Evolutionary conservation across 352 stramenopile genomes (phyloP).

Genomic region (Globisporangium okanoganense): DNA sequence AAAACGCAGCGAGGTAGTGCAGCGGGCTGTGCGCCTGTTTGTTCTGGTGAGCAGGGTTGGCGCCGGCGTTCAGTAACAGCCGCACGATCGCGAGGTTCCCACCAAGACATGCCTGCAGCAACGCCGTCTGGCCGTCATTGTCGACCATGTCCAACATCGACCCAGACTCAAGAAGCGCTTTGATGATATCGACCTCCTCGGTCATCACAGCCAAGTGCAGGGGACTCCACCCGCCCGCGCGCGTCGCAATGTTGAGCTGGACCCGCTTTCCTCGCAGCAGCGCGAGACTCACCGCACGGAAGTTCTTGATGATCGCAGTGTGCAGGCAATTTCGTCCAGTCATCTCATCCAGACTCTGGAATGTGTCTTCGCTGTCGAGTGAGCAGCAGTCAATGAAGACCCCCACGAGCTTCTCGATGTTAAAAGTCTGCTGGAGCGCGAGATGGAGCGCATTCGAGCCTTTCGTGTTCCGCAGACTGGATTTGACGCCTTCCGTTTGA

Average conservation of each 20-base stretch:
- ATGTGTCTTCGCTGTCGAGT: conserved; percentile 19
- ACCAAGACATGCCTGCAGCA: conserved; percentile 56
- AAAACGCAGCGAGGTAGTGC: conserved; percentile 68
- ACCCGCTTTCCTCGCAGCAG: conserved; percentile 39
- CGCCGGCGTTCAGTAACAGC: conserved; percentile 36
- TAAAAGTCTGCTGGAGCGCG: conserved; percentile 54
- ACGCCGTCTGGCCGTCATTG: conserved; percentile 48
- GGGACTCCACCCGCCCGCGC: conserved; percentile 43
- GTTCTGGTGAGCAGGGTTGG: conserved; percentile 66
- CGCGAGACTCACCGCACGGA: conserved; percentile 32
- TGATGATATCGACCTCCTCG: conserved; percentile 40
- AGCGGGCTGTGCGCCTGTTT: conserved; percentile 59
- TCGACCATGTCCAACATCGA: conserved; percentile 63
- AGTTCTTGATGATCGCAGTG: conserved; percentile 61
- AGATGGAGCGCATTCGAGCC: conserved; percentile 61
- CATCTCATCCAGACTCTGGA: conserved; percentile 40
- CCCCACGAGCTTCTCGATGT: conserved; percentile 50
- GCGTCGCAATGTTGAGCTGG: conserved; percentile 46
- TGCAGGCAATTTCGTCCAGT: conserved; percentile 52
- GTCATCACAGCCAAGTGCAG: conserved; percentile 68
- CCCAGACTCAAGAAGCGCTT: conserved; percentile 37
- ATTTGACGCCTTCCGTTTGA: conserved; percentile 16
- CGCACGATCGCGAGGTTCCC: conserved; percentile 45
- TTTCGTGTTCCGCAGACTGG: conserved; percentile 24
- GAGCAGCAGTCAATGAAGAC: conserved; percentile 30